Percentiles rank a stretch among this genome's conserved stretches.
phyloP scores from a whole-genome alignment of 2,329 filamentous ascomycete species.

The Teratosphaeria nubilosa region DNA sequence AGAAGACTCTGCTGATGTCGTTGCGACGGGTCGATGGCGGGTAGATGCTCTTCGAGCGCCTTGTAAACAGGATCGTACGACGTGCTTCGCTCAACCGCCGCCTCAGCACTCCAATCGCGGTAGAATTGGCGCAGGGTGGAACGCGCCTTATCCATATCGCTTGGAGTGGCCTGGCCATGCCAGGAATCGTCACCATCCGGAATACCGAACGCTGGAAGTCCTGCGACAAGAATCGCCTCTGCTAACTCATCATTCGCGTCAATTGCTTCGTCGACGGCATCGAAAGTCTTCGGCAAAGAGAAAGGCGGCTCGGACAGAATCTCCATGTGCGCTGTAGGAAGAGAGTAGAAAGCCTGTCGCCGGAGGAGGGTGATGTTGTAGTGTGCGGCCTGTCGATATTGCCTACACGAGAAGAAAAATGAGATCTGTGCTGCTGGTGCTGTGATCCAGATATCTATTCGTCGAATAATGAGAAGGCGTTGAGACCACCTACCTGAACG shows the following conservation, averaged over 20 bases:
- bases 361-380: slow-evolving; percentile 85
- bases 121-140: slow-evolving; percentile 91
- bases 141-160: slow-evolving; percentile 80
- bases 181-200: slow-evolving; percentile 44
- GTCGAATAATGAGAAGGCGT: background rate
- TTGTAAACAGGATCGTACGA: slow-evolving; percentile 66
- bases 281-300: slow-evolving; percentile 67
- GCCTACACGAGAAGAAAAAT: slow-evolving; percentile 13
- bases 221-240: slow-evolving; percentile 62
- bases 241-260: slow-evolving; percentile 79
- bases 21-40: slow-evolving; percentile 11
- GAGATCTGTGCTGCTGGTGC: background rate
- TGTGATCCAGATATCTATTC: background rate
- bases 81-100: slow-evolving; percentile 59
- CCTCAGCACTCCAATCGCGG: slow-evolving; percentile 83
- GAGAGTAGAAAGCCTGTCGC: slow-evolving; percentile 83
- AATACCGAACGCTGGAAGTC: slow-evolving; percentile 58
- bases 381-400: slow-evolving; percentile 72
- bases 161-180: slow-evolving; percentile 58
- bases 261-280: slow-evolving; percentile 75
- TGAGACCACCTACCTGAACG: slow-evolving; percentile 59
- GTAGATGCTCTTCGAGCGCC: slow-evolving; percentile 47
- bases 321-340: slow-evolving; percentile 74
- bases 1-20: slow-evolving; percentile 53
- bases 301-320: slow-evolving; percentile 74